Percentiles rank a stretch among this genome's conserved stretches.
phyloP scores from a whole-genome alignment of 2,329 filamentous ascomycete species.

The Xenoacremonium recifei region DNA sequence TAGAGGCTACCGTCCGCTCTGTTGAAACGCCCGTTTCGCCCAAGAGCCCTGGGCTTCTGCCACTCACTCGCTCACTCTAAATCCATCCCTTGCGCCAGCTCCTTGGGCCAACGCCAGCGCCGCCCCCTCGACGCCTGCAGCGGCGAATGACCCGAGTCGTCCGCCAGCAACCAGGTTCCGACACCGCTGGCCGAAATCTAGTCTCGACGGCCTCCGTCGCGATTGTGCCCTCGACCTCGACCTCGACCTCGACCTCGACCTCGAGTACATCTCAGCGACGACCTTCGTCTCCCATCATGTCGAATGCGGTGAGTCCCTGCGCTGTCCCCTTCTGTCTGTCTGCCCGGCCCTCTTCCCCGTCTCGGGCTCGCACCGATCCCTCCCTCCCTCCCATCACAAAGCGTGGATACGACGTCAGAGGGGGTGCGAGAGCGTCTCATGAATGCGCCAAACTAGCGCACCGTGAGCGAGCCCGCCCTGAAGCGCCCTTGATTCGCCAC shows the following conservation, averaged over 20 bases:
- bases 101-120: slow-evolving; percentile 7
- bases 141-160: too few species aligned
- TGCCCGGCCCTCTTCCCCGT: slow-evolving; percentile 3
- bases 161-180: slow-evolving; percentile 6
- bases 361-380: slow-evolving; percentile 1
- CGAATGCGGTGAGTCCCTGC: slow-evolving; percentile 11
- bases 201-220: slow-evolving; percentile 7
- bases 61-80: too few species aligned
- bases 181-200: slow-evolving; percentile 14
- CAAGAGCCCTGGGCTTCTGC: too few species aligned
- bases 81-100: slow-evolving; percentile 11
- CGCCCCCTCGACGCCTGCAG: slow-evolving; percentile 5
- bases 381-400: slow-evolving; percentile 8
- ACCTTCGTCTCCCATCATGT: slow-evolving; percentile 10
- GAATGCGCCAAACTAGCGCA: slow-evolving; percentile 33
- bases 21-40: too few species aligned
- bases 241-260: too few species aligned
- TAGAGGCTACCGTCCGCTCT: too few species aligned
- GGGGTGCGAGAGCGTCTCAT: slow-evolving; percentile 36
- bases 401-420: slow-evolving; percentile 33
- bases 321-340: slow-evolving; percentile 3
- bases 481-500: slow-evolving; percentile 31
- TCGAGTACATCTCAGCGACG: too few species aligned
- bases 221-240: too few species aligned
- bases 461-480: slow-evolving; percentile 22